Evolutionary conservation across 78 protist genomes (phyloP).

Genomic region (Blattamonas nauphoetae): DNA sequence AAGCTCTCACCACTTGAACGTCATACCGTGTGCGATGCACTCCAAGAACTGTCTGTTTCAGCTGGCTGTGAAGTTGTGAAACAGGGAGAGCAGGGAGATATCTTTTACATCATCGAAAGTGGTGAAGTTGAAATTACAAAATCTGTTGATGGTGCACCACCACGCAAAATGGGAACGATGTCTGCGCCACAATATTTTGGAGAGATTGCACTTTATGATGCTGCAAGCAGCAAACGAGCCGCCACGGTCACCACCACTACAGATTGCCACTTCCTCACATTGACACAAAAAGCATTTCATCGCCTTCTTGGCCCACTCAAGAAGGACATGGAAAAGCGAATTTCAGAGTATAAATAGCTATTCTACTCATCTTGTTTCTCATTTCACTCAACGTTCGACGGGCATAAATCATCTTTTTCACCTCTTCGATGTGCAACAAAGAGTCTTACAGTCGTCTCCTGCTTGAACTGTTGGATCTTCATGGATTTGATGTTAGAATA

Average conservation of each 20-base stretch:
- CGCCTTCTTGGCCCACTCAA: not conserved
- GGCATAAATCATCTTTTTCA: too few relatives aligned
- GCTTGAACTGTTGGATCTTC: too few relatives aligned
- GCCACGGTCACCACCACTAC: not conserved
- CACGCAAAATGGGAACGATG: too few relatives aligned
- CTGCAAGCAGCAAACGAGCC: not conserved
- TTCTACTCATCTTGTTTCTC: too few relatives aligned
- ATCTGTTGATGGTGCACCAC: not conserved
- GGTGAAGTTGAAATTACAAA: not conserved
- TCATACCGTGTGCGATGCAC: too few relatives aligned
- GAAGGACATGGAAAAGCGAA: not conserved
- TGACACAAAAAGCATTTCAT: not conserved
- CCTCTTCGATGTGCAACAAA: too few relatives aligned
- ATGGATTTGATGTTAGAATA: too few relatives aligned
- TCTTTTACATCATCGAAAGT: not conserved
- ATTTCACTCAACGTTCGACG: too few relatives aligned
- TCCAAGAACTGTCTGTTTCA: too few relatives aligned
- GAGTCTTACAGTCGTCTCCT: too few relatives aligned
- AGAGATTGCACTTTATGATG: not conserved
- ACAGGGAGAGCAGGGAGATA: not conserved
- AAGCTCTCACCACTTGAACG: too few relatives aligned
- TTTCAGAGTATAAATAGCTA: too few relatives aligned
- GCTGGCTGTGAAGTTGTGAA: not conserved
- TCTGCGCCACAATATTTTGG: not conserved
- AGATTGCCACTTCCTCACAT: not conserved